Conservation (phyloP, 1,284 basidiomycete species). For the Pholiota adiposa region DNA sequence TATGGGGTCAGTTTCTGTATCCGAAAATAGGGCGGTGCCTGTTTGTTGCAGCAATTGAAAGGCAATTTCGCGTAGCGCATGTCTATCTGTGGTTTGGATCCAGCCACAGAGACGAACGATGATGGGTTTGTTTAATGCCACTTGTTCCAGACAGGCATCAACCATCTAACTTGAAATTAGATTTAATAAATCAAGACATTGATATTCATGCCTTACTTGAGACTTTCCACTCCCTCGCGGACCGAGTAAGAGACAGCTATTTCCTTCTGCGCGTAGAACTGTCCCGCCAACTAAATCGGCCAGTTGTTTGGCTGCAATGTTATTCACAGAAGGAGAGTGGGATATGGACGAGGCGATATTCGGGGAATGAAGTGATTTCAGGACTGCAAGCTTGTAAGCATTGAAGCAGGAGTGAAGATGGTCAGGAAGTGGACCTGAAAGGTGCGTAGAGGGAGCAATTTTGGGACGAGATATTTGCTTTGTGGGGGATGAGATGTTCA, state of each 20-base stretch:
- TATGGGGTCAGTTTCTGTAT: conserved; percentile 38
- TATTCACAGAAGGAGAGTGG: conserved; percentile 48
- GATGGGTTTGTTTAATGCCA: conserved; percentile 58
- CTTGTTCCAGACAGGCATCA: conserved; percentile 52
- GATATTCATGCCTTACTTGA: conserved; percentile 52
- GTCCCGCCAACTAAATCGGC: conserved; percentile 72
- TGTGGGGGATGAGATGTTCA: neutral
- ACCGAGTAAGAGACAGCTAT: conserved; percentile 86
- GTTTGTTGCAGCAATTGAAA: conserved; percentile 78
- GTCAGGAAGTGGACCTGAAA: conserved; percentile 4
- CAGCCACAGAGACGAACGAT: conserved; percentile 86
- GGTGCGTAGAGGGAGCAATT: neutral
- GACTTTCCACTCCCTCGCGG: conserved; percentile 87
- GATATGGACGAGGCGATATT: conserved; percentile 28
- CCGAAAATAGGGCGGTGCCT: conserved; percentile 54
- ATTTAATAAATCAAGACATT: neutral
- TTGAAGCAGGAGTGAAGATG: conserved; percentile 21
- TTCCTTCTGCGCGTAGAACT: conserved; percentile 81
- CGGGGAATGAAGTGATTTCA: conserved; percentile 50
- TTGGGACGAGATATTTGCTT: neutral
- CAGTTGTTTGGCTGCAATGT: conserved; percentile 56
- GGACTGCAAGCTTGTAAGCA: conserved; percentile 62
- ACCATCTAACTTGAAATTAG: conserved; percentile 49
- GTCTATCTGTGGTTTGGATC: conserved; percentile 81
- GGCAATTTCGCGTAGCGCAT: conserved; percentile 93